A percentile compares a stretch with the other conserved stretches of the same genome.
phyloP scores from a whole-genome alignment of 164 flowering plant species.

The Buxus sempervirens region DNA sequence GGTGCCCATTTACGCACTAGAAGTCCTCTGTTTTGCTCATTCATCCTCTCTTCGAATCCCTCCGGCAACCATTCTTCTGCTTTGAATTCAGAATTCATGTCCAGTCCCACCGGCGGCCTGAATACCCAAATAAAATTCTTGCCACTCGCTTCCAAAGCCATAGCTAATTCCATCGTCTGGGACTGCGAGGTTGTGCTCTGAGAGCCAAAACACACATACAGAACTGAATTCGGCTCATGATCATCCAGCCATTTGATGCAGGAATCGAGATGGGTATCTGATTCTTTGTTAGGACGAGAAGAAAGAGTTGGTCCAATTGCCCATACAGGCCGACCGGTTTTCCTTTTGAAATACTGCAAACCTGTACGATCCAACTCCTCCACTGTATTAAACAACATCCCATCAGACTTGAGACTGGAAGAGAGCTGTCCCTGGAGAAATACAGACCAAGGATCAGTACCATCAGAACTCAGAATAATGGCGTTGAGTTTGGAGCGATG shows the following conservation, averaged over 20 bases:
- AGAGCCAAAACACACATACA: slow-evolving; percentile 23
- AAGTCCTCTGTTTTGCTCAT: slow-evolving; percentile 27
- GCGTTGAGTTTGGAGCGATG: slow-evolving; percentile 37
- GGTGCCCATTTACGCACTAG: slow-evolving; percentile 49
- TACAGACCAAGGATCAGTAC: slow-evolving; percentile 31
- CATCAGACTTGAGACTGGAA: slow-evolving; percentile 26
- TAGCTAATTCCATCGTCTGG: slow-evolving; percentile 19
- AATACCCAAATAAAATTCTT: slow-evolving; percentile 19
- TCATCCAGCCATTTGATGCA: slow-evolving; percentile 13
- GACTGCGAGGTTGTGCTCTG: slow-evolving; percentile 10
- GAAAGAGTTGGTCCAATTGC: slow-evolving; percentile 7
- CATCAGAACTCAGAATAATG: slow-evolving; percentile 23
- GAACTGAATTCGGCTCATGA: slow-evolving; percentile 7
- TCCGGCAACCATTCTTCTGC: slow-evolving; percentile 29
- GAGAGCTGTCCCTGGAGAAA: slow-evolving; percentile 17
- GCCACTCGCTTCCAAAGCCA: slow-evolving; percentile 8
- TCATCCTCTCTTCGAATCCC: slow-evolving; percentile 32
- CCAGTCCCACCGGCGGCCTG: slow-evolving; percentile 12
- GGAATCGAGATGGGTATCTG: background rate
- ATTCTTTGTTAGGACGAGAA: background rate
- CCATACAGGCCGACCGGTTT: background rate
- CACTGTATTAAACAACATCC: slow-evolving; percentile 37
- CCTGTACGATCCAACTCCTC: slow-evolving; percentile 38
- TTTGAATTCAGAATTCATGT: background rate
- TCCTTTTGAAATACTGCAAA: slow-evolving; percentile 18